Conservation (phyloP, 805 yeast species). For the Ogataea sp. region DNA sequence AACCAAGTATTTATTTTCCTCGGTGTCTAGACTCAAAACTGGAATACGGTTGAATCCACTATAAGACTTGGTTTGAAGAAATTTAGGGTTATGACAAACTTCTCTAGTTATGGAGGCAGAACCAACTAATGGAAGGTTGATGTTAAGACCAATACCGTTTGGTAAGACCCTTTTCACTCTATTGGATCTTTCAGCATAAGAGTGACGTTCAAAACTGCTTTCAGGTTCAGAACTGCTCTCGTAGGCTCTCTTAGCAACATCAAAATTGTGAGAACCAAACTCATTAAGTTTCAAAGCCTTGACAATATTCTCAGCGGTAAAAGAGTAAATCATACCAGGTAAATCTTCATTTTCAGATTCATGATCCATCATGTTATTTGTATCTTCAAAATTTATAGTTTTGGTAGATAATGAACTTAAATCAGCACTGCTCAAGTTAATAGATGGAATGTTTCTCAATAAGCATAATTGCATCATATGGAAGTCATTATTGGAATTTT, state of each 20-base stretch:
- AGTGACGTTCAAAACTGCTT: conserved; percentile 3
- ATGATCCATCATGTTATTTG: background rate
- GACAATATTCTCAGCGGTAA: conserved; percentile 9
- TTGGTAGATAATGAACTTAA: background rate
- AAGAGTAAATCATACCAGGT: conserved; percentile 2
- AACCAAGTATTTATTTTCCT: conserved; percentile 4
- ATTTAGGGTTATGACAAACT: conserved; percentile 33
- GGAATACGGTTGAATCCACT: conserved; percentile 26
- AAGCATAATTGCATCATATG: conserved; percentile 13
- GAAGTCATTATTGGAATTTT: conserved; percentile 8
- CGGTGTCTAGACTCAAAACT: conserved; percentile 6
- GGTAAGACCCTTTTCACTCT: conserved; percentile 30
- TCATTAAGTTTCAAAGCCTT: conserved; percentile 1
- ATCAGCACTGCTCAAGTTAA: conserved; percentile 10
- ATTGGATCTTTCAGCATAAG: conserved; percentile 6
- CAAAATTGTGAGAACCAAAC: conserved; percentile 14
- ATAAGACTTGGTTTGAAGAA: conserved; percentile 35
- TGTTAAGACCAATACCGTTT: conserved; percentile 37
- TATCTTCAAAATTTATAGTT: conserved; percentile 3
- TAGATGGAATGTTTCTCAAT: conserved; percentile 16
- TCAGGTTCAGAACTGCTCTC: background rate
- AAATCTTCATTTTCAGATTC: background rate
- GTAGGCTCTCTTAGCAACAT: no score
- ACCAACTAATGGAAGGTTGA: conserved; percentile 38
- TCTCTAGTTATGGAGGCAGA: conserved; percentile 13